A percentile compares a stretch with the other conserved stretches of the same genome.
Conservation (phyloP, 805 yeast species). For the Metschnikowia dekortorum region DNA sequence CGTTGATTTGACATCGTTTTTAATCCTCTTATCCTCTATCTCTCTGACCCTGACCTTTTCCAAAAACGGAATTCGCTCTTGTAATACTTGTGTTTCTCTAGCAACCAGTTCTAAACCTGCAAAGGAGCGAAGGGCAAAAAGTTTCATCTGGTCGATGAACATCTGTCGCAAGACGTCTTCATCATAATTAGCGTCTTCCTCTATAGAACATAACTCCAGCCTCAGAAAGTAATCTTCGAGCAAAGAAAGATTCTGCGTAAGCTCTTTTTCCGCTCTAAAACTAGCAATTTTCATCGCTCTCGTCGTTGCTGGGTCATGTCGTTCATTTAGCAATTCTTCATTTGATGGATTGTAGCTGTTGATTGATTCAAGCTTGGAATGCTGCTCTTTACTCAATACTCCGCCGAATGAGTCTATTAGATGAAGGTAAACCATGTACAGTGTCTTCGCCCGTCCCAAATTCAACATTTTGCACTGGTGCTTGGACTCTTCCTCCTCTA, state of each 20-base stretch:
- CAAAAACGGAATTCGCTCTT: conserved; percentile 3
- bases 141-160: conserved; percentile 50
- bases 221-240: conserved; percentile 29
- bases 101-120: conserved; percentile 51
- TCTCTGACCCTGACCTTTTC: background rate
- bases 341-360: conserved; percentile 39
- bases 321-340: conserved; percentile 25
- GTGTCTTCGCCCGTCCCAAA: conserved; percentile 32
- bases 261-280: conserved; percentile 55
- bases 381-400: conserved; percentile 37
- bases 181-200: conserved; percentile 12
- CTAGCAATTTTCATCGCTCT: conserved; percentile 72
- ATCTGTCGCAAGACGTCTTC: conserved; percentile 52
- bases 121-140: conserved; percentile 51
- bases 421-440: conserved; percentile 33
- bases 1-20: conserved; percentile 22
- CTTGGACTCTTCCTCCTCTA: conserved; percentile 5
- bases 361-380: conserved; percentile 36
- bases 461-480: conserved; percentile 21
- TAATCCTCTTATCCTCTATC: conserved; percentile 3
- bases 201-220: background rate
- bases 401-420: conserved; percentile 14
- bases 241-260: conserved; percentile 40
- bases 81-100: conserved; percentile 66
- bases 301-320: conserved; percentile 38